These are phyloP conservation scores for Laetiporus sulphureus DNA, from an alignment of 1,284 basidiomycete genomes.

Conservation along the genomic window DNA sequence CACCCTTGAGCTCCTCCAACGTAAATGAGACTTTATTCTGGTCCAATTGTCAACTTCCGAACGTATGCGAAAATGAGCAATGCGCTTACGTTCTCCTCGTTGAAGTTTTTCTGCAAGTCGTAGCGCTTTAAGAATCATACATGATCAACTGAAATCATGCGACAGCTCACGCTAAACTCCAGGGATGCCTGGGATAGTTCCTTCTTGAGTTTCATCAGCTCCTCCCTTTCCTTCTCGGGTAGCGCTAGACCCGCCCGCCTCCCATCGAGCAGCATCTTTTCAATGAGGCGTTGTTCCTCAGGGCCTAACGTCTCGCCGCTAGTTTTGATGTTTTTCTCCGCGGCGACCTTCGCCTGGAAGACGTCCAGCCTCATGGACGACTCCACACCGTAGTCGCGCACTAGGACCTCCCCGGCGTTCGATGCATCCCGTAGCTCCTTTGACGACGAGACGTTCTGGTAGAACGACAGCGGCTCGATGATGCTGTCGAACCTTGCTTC, in stretches of 20 bases:
- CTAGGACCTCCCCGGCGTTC: constrained; percentile 60
- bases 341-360: constrained; percentile 62
- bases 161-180: constrained; percentile 67
- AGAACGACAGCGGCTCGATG: constrained; percentile 62
- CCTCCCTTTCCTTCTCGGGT: constrained; percentile 51
- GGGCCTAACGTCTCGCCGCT: constrained; percentile 48
- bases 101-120: constrained; percentile 67
- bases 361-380: constrained; percentile 74
- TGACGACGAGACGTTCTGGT: constrained; percentile 70
- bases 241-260: constrained; percentile 71
- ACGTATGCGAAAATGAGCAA: neutral
- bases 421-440: constrained; percentile 72
- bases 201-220: constrained; percentile 56
- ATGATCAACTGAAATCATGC: neutral
- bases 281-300: constrained; percentile 67
- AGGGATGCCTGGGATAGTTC: constrained; percentile 65
- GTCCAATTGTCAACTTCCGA: neutral
- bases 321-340: constrained; percentile 58
- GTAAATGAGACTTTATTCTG: constrained; percentile 63
- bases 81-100: constrained; percentile 68
- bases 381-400: constrained; percentile 64
- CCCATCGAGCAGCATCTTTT: constrained; percentile 73
- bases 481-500: constrained; percentile 48
- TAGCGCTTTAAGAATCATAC: neutral
- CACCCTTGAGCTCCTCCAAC: constrained; percentile 67